Evolutionary conservation across 805 yeast species (phyloP).

Genomic region (Wickerhamomyces queroliae): DNA sequence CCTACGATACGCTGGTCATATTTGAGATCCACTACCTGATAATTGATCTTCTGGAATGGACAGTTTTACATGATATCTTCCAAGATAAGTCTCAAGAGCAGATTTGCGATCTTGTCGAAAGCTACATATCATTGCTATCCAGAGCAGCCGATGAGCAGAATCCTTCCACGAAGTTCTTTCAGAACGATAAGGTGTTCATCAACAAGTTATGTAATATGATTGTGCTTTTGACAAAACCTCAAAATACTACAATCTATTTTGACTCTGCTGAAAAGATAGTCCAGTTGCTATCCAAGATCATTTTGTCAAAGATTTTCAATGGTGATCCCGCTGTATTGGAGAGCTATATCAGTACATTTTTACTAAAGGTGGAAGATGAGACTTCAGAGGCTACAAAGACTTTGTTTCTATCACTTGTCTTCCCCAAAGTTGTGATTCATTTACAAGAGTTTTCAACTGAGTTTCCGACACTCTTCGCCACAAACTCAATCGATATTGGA

Average conservation of each 20-base stretch:
- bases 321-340: slow-evolving; percentile 16
- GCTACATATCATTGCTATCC: slow-evolving; percentile 19
- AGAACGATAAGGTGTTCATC: slow-evolving; percentile 21
- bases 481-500: slow-evolving; percentile 14
- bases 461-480: slow-evolving; percentile 12
- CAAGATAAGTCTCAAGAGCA: slow-evolving; percentile 29
- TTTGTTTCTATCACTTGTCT: slow-evolving; percentile 18
- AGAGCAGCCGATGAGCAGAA: slow-evolving; percentile 23
- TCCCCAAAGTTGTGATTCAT: slow-evolving; percentile 24
- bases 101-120: slow-evolving; percentile 22
- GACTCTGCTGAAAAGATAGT: slow-evolving; percentile 26
- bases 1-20: slow-evolving; percentile 21
- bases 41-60: slow-evolving; percentile 30
- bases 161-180: slow-evolving; percentile 23
- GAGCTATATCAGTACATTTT: slow-evolving; percentile 11
- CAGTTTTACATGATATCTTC: slow-evolving; percentile 28
- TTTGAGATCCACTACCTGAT: slow-evolving; percentile 39
- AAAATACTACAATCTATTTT: slow-evolving; percentile 24
- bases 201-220: slow-evolving; percentile 23
- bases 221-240: slow-evolving; percentile 25
- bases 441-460: slow-evolving; percentile 24
- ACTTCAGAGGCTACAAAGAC: slow-evolving; percentile 9
- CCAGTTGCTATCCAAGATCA: slow-evolving; percentile 29
- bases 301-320: slow-evolving; percentile 27
- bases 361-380: slow-evolving; percentile 10